Conservation (phyloP, 2,329 filamentous ascomycete genomes). For the Waltergamsia citrina region DNA sequence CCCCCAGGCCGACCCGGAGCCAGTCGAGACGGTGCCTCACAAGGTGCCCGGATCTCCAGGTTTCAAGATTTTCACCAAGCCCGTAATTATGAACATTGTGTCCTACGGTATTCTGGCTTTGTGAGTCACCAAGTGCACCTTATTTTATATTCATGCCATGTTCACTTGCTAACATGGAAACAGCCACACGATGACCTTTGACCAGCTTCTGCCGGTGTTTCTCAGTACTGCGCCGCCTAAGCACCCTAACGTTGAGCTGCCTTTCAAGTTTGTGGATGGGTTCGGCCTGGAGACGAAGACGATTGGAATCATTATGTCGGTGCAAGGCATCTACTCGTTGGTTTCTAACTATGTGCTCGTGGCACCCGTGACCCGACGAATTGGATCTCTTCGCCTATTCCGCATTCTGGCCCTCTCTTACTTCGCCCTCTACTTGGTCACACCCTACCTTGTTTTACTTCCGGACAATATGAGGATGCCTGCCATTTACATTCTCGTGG, state of each 20-base stretch:
- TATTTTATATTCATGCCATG: not conserved
- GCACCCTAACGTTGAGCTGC: conserved; percentile 49
- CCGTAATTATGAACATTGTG: conserved; percentile 78
- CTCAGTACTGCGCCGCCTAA: conserved; percentile 57
- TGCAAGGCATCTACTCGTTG: conserved; percentile 86
- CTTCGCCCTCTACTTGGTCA: conserved; percentile 77
- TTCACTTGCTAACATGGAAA: conserved; percentile 8
- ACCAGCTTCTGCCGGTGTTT: conserved; percentile 87
- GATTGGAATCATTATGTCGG: conserved; percentile 79
- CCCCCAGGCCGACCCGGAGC: conserved; percentile 16
- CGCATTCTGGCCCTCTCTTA: conserved; percentile 73
- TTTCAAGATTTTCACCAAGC: conserved; percentile 64
- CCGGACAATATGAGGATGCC: conserved; percentile 62
- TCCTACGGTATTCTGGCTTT: conserved; percentile 91
- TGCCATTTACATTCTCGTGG: conserved; percentile 67
- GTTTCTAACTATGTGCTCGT: conserved; percentile 78
- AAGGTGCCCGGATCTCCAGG: conserved; percentile 1
- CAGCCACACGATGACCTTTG: conserved; percentile 94
- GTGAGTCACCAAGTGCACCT: conserved; percentile 50
- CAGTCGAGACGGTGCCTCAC: conserved; percentile 11
- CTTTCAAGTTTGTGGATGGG: conserved; percentile 83
- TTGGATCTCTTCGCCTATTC: conserved; percentile 77
- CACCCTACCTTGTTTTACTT: conserved; percentile 82
- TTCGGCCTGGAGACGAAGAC: conserved; percentile 75
- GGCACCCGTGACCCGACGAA: conserved; percentile 61